phyloP scores from a whole-genome alignment of 805 yeast species.

The Hanseniaspora hatyaiensis region DNA sequence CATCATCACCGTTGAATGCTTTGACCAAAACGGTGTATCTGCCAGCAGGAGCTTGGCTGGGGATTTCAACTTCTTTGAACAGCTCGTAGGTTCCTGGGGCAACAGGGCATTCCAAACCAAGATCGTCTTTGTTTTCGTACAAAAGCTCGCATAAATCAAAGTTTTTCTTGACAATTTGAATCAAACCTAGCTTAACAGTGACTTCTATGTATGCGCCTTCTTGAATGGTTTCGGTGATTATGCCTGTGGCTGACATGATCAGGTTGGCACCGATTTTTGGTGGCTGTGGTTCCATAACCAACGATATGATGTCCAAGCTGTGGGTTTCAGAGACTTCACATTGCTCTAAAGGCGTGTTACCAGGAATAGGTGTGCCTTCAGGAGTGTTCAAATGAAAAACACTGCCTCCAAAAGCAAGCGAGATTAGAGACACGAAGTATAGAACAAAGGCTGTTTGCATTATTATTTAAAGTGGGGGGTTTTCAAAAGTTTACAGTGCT shows the following conservation, averaged over 20 bases:
- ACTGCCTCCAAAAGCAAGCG: not conserved
- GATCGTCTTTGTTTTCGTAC: constrained; percentile 53
- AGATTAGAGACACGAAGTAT: not conserved
- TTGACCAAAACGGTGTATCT: constrained; percentile 75
- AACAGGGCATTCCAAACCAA: constrained; percentile 63
- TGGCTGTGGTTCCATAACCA: constrained; percentile 70
- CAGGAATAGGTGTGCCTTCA: constrained; percentile 59
- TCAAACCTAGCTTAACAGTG: constrained; percentile 84
- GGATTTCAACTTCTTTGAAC: constrained; percentile 66
- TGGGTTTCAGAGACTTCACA: constrained; percentile 63
- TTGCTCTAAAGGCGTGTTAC: constrained; percentile 70
- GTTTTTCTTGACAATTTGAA: constrained; percentile 77
- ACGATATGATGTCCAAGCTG: constrained; percentile 46
- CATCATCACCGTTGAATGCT: constrained; percentile 79
- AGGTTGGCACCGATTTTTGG: constrained; percentile 77
- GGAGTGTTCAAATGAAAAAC: not conserved
- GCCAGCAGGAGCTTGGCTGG: constrained; percentile 91
- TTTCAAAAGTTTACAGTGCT: too few species aligned
- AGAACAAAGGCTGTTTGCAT: not conserved
- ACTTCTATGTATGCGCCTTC: constrained; percentile 94
- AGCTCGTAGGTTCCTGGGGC: constrained; percentile 55
- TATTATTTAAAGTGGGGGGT: not conserved
- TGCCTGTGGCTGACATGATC: constrained; percentile 67
- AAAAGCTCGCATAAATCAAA: constrained; percentile 85
- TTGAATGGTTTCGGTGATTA: constrained; percentile 40